phyloP scores from a whole-genome alignment of 805 yeast genomes.

The Candida lessepsii region DNA sequence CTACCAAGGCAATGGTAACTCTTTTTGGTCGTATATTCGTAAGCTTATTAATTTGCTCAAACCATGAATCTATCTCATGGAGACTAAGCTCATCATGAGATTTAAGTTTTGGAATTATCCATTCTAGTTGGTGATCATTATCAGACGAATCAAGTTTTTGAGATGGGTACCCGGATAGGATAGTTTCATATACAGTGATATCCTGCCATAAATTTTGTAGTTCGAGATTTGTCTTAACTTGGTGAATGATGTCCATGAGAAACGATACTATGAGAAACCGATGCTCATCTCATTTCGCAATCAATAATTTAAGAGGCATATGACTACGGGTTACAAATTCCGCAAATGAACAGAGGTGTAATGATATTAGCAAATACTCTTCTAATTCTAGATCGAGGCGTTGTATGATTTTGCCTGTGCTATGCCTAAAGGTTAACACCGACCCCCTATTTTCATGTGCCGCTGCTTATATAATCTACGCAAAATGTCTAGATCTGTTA shows the following conservation, averaged over 20 bases:
- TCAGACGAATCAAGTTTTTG: constrained; percentile 3
- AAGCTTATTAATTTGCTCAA: constrained; percentile 24
- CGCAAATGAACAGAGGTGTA: too few species aligned
- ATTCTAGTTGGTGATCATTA: constrained; percentile 22
- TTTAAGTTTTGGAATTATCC: constrained; percentile 41
- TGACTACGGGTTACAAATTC: neutral
- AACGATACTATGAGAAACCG: neutral
- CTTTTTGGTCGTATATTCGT: constrained; percentile 36
- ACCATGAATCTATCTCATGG: constrained; percentile 39
- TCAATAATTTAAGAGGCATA: neutral
- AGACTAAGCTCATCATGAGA: constrained; percentile 31
- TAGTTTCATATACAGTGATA: neutral
- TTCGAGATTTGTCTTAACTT: constrained; percentile 34
- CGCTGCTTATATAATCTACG: too few species aligned
- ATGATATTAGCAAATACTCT: too few species aligned
- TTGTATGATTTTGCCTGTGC: neutral
- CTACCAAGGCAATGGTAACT: constrained; percentile 54
- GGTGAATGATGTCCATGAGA: neutral
- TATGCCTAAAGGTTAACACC: too few species aligned
- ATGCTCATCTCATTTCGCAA: constrained; percentile 4
- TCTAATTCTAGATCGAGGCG: too few species aligned
- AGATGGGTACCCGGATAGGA: constrained; percentile 10
- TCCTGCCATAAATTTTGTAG: constrained; percentile 46
- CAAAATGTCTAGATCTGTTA: constrained; percentile 11
- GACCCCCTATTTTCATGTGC: neutral